phyloP scores from a whole-genome alignment of 805 yeast species.

The Lipomyces anomalus region DNA sequence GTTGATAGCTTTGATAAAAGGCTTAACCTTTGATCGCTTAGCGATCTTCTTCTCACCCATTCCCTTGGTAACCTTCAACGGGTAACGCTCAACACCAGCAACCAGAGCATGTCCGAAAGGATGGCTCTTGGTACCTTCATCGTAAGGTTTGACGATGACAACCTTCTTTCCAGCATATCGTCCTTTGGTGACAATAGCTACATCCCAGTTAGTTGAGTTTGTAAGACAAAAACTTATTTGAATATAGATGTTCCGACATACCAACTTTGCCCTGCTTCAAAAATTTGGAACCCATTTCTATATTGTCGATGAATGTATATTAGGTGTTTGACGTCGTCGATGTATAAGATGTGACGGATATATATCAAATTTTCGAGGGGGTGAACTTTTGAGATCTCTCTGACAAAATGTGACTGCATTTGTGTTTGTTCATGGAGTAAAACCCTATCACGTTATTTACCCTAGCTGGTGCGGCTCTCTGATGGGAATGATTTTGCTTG shows the following conservation, averaged over 20 bases:
- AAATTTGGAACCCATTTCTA: conserved; percentile 83
- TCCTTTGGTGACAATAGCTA: conserved; percentile 98
- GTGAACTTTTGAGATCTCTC: not conserved
- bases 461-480: too few species aligned
- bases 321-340: conserved; percentile 1
- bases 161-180: conserved; percentile 99
- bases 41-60: conserved; percentile 95
- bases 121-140: conserved; percentile 97
- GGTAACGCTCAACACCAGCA: conserved; percentile 98
- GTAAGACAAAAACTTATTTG: conserved; percentile 1
- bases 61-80: conserved; percentile 91
- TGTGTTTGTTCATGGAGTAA: too few species aligned
- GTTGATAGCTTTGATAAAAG: conserved; percentile 97
- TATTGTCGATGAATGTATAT: conserved; percentile 1
- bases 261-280: conserved; percentile 99
- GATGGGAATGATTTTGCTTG: too few species aligned
- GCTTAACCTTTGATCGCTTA: conserved; percentile 95
- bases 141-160: conserved; percentile 96
- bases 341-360: conserved; percentile 21
- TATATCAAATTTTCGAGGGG: conserved; percentile 2
- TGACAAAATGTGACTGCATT: conserved; percentile 12
- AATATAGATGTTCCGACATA: conserved; percentile 43
- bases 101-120: conserved; percentile 99
- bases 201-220: conserved; percentile 21
- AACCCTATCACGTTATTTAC: too few species aligned